Base-by-base conservation (phyloP, 495 filamentous ascomycete genomes). In the Xylaria telfairii region DNA sequence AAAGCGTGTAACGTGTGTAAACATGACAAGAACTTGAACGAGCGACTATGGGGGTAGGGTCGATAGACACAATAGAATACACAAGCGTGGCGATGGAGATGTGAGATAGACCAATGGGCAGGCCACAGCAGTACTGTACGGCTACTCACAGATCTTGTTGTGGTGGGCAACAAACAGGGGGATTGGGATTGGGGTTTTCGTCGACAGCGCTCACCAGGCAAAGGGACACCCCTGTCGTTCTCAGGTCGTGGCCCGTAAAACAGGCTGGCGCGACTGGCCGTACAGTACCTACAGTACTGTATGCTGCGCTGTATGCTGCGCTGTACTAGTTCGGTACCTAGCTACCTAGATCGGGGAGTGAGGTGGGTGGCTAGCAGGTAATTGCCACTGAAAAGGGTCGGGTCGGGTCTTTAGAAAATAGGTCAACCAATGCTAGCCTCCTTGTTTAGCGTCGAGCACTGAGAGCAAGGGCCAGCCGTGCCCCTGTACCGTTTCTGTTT, bases 81-180 rank as follows among this genome's bases (percentile, higher is more conserved):
- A 41, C 44, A 37, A 15, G 67, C 32, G 44, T 62, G 39, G 37
- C 61, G 66, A 26, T 61, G 65, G 21, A 28, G 39, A 62, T 42
- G 67, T 21, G 67, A 44, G 34, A 69, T 39, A 57, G 41, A 67
- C 42, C 57, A 62, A 69, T 39, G 17, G 65, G 54, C 41, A 47
- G 54, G 39, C 24, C 26, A 26, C 66, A 47, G 37, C 32, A 30
- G 21, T 2, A n/a, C 34, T 37, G 34, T 54, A 34, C 46, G 63
- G 46, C 28, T 53, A 62, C 67, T 61, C n/a, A 69, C 54, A 69
- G 28, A 54, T 69, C 67, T 69, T 61, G 67, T 60, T 68, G 54
- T 69, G 67, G 57, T 30, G 67, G 67, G 46, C 67, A 69, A 69
- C 67, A 69, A 54, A 63, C 67, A 69, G 41, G 57, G 47, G 44